These are phyloP conservation scores for Hypoxylon sp. DNA, from an alignment of 2,329 filamentous ascomycete species.

Conservation along the genomic window DNA sequence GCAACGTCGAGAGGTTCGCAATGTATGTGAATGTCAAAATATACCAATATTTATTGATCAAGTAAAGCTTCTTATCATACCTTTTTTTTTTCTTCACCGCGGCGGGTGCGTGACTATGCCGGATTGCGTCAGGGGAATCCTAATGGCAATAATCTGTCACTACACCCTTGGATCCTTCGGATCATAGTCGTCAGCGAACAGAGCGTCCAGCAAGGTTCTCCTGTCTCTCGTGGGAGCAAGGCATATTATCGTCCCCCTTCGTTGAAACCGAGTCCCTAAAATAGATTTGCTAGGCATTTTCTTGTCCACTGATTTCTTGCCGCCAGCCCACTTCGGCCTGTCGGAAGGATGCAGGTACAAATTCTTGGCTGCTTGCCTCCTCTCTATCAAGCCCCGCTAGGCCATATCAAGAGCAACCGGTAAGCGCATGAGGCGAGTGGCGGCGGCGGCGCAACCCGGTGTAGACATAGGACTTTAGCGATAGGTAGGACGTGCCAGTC, in stretches of 20 bases:
- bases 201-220: background rate
- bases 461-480: too few relatives aligned
- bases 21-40: conserved; percentile 33
- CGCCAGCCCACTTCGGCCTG: background rate
- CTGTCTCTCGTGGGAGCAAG: background rate
- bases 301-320: background rate
- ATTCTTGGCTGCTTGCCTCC: background rate
- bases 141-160: too few relatives aligned
- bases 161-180: background rate
- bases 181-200: background rate
- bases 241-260: background rate
- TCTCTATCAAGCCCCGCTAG: background rate
- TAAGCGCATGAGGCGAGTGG: background rate
- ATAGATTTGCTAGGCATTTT: background rate
- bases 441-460: background rate
- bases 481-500: too few relatives aligned
- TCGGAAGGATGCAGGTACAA: background rate
- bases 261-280: background rate
- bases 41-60: conserved; percentile 22
- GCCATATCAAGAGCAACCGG: background rate
- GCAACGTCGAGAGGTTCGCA: conserved; percentile 6
- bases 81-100: background rate
- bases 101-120: background rate
- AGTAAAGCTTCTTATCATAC: background rate
- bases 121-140: background rate